Evolutionary conservation across 495 filamentous ascomycete genomes (phyloP).

Genomic region (Ramalina intermedia): DNA sequence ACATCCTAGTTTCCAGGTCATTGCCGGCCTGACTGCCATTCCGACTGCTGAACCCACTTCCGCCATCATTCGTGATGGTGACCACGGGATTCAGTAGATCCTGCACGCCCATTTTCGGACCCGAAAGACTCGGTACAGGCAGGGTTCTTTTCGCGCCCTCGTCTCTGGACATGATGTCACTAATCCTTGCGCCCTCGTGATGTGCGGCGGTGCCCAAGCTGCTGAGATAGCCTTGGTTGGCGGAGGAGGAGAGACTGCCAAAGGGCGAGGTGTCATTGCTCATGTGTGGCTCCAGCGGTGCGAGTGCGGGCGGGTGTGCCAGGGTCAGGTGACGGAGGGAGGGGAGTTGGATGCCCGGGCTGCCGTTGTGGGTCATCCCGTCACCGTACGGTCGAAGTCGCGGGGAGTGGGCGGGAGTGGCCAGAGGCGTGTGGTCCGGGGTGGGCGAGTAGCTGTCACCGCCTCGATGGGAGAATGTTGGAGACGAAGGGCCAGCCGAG

Average conservation of each 20-base stretch:
- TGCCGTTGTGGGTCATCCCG: conserved; percentile 14
- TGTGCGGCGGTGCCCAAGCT: conserved; percentile 9
- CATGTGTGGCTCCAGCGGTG: conserved; percentile 71
- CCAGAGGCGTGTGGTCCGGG: conserved; percentile 89
- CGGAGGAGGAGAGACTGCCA: conserved; percentile 33
- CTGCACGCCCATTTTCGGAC: conserved; percentile 79
- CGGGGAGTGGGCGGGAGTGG: conserved; percentile 90
- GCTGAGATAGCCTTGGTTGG: conserved; percentile 19
- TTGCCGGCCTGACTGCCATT: conserved; percentile 30
- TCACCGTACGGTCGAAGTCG: conserved; percentile 63
- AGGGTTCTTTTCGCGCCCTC: conserved; percentile 85
- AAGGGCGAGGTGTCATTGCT: conserved; percentile 40
- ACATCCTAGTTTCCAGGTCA: conserved; percentile 13
- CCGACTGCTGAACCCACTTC: conserved; percentile 37
- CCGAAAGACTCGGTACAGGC: conserved; percentile 56
- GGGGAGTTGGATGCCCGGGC: conserved; percentile 55
- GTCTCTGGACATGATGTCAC: conserved; percentile 78
- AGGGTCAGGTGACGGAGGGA: conserved; percentile 79
- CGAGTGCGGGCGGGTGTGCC: conserved; percentile 75
- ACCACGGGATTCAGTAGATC: conserved; percentile 52
- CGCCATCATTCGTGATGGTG: conserved; percentile 37
- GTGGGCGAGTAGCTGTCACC: conserved; percentile 82
- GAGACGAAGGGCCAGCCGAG: conserved; percentile 77
- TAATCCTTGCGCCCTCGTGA: conserved; percentile 57
- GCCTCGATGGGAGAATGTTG: conserved; percentile 71